These are phyloP conservation scores for Ophiocordyceps unilateralis DNA, from an alignment of 2,329 filamentous ascomycete species.

Conservation along the genomic window DNA sequence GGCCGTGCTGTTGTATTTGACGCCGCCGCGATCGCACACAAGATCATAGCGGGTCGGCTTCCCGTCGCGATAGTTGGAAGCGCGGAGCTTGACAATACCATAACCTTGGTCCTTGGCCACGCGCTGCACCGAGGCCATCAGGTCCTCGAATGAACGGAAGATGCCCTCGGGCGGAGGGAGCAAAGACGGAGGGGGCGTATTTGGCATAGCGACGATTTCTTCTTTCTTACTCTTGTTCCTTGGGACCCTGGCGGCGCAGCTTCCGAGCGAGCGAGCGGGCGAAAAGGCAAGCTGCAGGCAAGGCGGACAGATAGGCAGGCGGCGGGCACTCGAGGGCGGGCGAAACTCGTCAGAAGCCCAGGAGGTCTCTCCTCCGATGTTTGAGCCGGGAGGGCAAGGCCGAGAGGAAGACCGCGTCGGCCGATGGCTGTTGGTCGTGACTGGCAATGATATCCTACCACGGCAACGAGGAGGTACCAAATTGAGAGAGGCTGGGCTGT, in stretches of 20 bases:
- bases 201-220: slow-evolving; percentile 21
- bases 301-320: slow-evolving; percentile 1
- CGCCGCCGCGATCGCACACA: slow-evolving; percentile 44
- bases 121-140: slow-evolving; percentile 38
- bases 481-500: slow-evolving; percentile 18
- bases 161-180: slow-evolving; percentile 42
- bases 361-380: slow-evolving; percentile 1
- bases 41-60: slow-evolving; percentile 46
- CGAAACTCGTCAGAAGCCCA: neutral
- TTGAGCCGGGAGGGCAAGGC: slow-evolving; percentile 2
- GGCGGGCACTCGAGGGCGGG: slow-evolving; percentile 1
- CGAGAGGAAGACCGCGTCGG: slow-evolving; percentile 2
- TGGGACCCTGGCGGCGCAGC: slow-evolving; percentile 14
- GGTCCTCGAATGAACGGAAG: slow-evolving; percentile 40
- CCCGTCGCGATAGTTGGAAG: slow-evolving; percentile 45
- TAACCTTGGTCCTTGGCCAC: slow-evolving; percentile 46
- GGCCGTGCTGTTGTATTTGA: slow-evolving; percentile 47
- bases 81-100: slow-evolving; percentile 43
- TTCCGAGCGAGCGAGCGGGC: slow-evolving; percentile 1
- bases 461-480: slow-evolving; percentile 4
- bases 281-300: slow-evolving; percentile 4
- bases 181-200: slow-evolving; percentile 28
- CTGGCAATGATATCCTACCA: slow-evolving; percentile 2
- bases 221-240: slow-evolving; percentile 1
- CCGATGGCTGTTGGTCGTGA: slow-evolving; percentile 2